These are phyloP conservation scores for Glycine soja DNA, from an alignment of 306 rosid genomes.

Conservation along the genomic window DNA sequence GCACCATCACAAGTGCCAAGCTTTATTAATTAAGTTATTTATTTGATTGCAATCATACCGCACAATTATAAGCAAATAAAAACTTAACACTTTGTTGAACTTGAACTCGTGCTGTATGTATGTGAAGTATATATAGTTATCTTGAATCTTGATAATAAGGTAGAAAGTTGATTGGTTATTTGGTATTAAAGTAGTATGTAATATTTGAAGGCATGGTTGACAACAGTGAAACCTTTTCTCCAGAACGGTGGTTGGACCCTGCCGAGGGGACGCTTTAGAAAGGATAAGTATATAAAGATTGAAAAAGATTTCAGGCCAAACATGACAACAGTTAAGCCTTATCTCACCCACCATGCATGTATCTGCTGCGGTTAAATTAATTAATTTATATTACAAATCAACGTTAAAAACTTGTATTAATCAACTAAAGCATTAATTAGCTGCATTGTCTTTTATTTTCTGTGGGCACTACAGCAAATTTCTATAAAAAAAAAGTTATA, in stretches of 20 bases:
- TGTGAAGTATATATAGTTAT: neutral
- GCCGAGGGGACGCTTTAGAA: slow-evolving; percentile 39
- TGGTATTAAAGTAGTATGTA: neutral
- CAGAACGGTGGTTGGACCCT: slow-evolving; percentile 26
- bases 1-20: neutral
- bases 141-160: neutral
- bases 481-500: too few relatives aligned
- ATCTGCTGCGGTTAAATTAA: neutral
- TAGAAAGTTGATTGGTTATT: neutral
- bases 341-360: slow-evolving; percentile 28
- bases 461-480: too few relatives aligned
- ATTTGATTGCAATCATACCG: neutral
- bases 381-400: too few relatives aligned
- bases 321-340: slow-evolving; percentile 14
- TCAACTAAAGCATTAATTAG: too few relatives aligned
- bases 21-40: neutral
- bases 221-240: slow-evolving; percentile 27
- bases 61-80: neutral
- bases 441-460: too few relatives aligned
- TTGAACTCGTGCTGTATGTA: neutral
- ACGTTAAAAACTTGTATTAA: too few relatives aligned
- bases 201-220: slow-evolving; percentile 3
- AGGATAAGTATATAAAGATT: slow-evolving; percentile 32
- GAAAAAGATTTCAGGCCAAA: neutral
- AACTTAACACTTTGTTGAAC: neutral